A percentile compares a stretch with the other conserved stretches of the same genome.
Conservation (phyloP, 2,329 filamentous ascomycete species). For the Penicillium sp. region DNA sequence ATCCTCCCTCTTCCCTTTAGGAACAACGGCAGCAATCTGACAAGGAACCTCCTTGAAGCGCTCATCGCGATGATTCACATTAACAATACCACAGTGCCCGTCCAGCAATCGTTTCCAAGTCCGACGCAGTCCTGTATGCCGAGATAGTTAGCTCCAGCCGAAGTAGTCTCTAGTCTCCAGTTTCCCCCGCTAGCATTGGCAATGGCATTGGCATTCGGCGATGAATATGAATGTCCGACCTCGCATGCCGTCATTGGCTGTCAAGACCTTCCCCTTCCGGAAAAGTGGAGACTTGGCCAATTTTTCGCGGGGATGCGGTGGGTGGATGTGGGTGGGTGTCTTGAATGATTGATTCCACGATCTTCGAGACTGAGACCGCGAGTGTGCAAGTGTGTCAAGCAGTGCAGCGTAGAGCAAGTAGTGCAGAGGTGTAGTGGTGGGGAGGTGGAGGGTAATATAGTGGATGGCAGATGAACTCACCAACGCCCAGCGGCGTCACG, state of each 20-base stretch:
- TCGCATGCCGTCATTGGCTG: slow-evolving; percentile 25
- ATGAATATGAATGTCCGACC: no score
- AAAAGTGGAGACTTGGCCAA: slow-evolving; percentile 31
- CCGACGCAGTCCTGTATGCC: slow-evolving; percentile 64
- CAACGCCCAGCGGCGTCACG: slow-evolving; percentile 81
- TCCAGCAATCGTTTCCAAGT: slow-evolving; percentile 83
- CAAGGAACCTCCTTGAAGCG: slow-evolving; percentile 77
- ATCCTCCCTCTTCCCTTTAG: slow-evolving; percentile 55
- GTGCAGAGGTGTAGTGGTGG: neutral
- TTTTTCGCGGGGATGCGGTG: slow-evolving; percentile 14
- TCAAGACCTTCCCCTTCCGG: slow-evolving; percentile 38
- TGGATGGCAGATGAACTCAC: slow-evolving; percentile 42
- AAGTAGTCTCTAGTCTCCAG: neutral
- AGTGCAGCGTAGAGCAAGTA: no score
- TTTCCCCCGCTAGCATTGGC: neutral
- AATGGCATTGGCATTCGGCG: neutral
- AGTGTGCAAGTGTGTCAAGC: neutral
- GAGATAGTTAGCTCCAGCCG: slow-evolving; percentile 3
- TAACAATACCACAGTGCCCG: slow-evolving; percentile 78
- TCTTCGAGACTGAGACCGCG: no score
- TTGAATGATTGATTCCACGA: no score
- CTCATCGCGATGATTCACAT: slow-evolving; percentile 65
- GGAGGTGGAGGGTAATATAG: neutral
- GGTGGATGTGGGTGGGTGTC: no score
- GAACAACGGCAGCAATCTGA: slow-evolving; percentile 82